Conservation (phyloP, 2,329 filamentous ascomycete genomes). For the Xylariales sp. region DNA sequence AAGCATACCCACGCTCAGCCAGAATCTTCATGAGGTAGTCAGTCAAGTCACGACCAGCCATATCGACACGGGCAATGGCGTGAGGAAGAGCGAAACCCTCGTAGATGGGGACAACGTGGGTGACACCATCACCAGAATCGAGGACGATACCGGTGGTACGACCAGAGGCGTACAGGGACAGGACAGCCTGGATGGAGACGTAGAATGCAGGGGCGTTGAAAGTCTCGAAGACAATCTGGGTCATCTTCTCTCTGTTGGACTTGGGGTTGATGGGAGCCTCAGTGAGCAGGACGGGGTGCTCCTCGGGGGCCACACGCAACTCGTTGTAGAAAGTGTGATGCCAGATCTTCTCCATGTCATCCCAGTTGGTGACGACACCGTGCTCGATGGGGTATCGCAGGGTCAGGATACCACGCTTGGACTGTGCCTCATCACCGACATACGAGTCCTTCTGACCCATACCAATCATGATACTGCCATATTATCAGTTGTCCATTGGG, state of each 20-base stretch:
- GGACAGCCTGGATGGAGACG: conserved; percentile 99
- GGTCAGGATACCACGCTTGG: conserved; percentile 99
- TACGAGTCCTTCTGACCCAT: conserved; percentile 99
- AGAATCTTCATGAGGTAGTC: conserved; percentile 99
- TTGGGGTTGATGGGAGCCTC: conserved; percentile 99
- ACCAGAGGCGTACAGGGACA: conserved; percentile 98
- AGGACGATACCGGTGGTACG: conserved; percentile 99
- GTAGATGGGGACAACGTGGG: conserved; percentile 99
- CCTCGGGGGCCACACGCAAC: conserved; percentile 98
- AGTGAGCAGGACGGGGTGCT: conserved; percentile 98
- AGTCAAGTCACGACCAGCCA: conserved; percentile 99
- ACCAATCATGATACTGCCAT: conserved; percentile 99
- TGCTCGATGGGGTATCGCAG: conserved; percentile 99
- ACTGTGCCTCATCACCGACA: conserved; percentile 99
- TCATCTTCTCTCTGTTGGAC: conserved; percentile 99
- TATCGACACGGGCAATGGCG: conserved; percentile 99
- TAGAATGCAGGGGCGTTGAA: conserved; percentile 99
- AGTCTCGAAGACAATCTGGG: conserved; percentile 99
- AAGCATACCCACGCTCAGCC: conserved; percentile 98
- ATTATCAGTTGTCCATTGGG: too few relatives aligned
- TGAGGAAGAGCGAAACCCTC: conserved; percentile 99
- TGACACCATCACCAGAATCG: conserved; percentile 99
- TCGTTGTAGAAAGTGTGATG: conserved; percentile 99
- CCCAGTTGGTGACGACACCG: conserved; percentile 99
- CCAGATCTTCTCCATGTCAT: conserved; percentile 99